These are phyloP conservation scores for Gypsophila paniculata DNA, from an alignment of 179 eudicot genomes.

Conservation along the genomic window DNA sequence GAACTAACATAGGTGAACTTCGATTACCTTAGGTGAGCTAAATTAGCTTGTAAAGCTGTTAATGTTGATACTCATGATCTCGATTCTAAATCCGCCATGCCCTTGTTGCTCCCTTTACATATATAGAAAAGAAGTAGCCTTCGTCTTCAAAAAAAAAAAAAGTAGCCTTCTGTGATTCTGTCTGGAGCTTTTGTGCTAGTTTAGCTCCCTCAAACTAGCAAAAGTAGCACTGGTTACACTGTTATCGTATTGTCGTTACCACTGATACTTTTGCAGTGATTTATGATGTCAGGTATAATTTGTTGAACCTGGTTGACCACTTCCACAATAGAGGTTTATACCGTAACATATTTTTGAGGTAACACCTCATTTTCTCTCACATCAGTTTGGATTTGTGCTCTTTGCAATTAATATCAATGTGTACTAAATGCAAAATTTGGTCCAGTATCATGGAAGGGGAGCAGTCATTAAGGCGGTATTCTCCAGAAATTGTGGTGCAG, in stretches of 20 bases:
- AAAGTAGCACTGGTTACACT: background rate
- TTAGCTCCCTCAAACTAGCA: background rate
- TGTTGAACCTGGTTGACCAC: constrained; percentile 72
- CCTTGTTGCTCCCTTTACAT: background rate
- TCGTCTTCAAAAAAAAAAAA: no score
- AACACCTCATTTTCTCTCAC: constrained; percentile 14
- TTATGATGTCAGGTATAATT: constrained; percentile 60
- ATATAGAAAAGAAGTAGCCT: background rate
- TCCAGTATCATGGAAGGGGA: constrained; percentile 93
- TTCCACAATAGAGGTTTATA: constrained; percentile 76
- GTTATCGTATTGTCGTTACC: background rate
- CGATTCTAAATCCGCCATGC: no score
- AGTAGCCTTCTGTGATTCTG: background rate
- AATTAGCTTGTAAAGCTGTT: background rate
- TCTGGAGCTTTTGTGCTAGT: background rate
- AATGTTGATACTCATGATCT: no score
- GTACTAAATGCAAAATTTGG: constrained; percentile 9
- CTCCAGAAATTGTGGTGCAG: constrained; percentile 78
- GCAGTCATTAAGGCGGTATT: constrained; percentile 57
- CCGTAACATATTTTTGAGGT: constrained; percentile 78
- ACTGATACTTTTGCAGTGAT: constrained; percentile 10
- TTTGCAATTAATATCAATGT: background rate
- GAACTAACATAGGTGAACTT: no score
- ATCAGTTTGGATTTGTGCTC: background rate
- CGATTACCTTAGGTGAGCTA: background rate